Conservation (phyloP, 2,329 filamentous ascomycete species). For the Elsinoe batatas region DNA sequence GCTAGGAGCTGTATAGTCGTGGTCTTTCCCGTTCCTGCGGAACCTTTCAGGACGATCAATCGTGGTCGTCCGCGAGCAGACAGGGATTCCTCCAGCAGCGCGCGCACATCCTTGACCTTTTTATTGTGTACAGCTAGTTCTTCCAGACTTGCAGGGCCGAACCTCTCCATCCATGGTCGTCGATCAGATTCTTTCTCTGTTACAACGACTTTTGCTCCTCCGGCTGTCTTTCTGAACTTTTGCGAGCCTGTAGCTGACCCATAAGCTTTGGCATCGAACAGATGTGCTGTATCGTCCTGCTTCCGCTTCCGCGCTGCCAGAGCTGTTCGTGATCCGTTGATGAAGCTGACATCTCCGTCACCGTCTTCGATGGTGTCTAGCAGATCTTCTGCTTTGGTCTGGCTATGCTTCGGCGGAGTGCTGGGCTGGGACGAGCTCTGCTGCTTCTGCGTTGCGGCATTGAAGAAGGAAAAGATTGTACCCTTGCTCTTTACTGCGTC, state of each 20-base stretch:
- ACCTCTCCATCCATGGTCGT: slow-evolving; percentile 81
- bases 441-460: slow-evolving; percentile 33
- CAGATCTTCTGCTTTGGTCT: slow-evolving; percentile 21
- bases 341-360: slow-evolving; percentile 18
- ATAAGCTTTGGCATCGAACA: neutral
- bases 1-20: slow-evolving; percentile 73
- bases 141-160: slow-evolving; percentile 61
- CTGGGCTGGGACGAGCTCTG: slow-evolving; percentile 24
- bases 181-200: slow-evolving; percentile 35
- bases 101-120: slow-evolving; percentile 77
- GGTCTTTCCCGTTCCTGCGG: slow-evolving; percentile 87
- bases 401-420: slow-evolving; percentile 30
- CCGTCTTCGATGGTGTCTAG: slow-evolving; percentile 27
- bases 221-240: slow-evolving; percentile 35
- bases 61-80: slow-evolving; percentile 45
- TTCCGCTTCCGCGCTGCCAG: slow-evolving; percentile 29
- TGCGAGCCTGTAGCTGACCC: slow-evolving; percentile 20
- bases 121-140: slow-evolving; percentile 92
- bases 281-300: slow-evolving; percentile 13
- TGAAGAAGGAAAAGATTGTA: slow-evolving; percentile 42
- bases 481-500: slow-evolving; percentile 28
- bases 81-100: slow-evolving; percentile 66
- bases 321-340: slow-evolving; percentile 26
- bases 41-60: slow-evolving; percentile 75
- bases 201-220: slow-evolving; percentile 26